Evolutionary conservation across 75 land plant species (phyloP), one percentile per base, ranked within the genome.

Genomic region (Azolla pinnata): DNA sequence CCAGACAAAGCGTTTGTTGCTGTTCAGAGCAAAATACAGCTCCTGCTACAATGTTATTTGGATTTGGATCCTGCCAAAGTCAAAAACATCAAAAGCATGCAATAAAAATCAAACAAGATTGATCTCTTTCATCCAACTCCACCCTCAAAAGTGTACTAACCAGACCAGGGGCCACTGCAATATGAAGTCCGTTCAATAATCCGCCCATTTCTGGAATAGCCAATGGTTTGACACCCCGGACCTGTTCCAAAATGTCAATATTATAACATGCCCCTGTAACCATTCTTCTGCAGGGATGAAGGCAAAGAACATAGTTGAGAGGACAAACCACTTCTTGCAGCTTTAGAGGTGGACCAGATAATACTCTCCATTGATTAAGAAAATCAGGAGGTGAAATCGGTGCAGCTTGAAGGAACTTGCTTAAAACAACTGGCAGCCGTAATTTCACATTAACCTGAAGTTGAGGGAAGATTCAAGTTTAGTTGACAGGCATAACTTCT

Each of bases 241-340:
- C 85, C 99, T 95, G 83, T 57, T 40, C 57, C 59, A 33, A 54
- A 17, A 55, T 20, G 40, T 35, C n/a, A n/a, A n/a, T n/a, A n/a
- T n/a, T n/a, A n/a, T n/a, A n/a, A n/a, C n/a, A n/a, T n/a, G n/a
- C n/a, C n/a, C n/a, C n/a, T n/a, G n/a, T n/a, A n/a, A 35, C 40
- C 12, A 12, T 35, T 35, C 12, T 35, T 35, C 5, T 5, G 40
- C 40, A 50, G 17, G 7, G 25, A 50, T 24, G 4, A 50, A 50
- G 17, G 17, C 53, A 50, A 24, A 19, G 7, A 18, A 9, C 53
- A 18, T 4, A 20, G 53, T 50, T 50, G 12, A 35, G 40, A 46
- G 47, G n/a, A 62, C 72, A 19, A 63, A 90, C 99, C 79, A 89
- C 96, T 83, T 89, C 99, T 70, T 95, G 99, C 28, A 89, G 79